Evolutionary conservation across 140 eudicot species (phyloP).

Genomic region (Oenanthe javanica): DNA sequence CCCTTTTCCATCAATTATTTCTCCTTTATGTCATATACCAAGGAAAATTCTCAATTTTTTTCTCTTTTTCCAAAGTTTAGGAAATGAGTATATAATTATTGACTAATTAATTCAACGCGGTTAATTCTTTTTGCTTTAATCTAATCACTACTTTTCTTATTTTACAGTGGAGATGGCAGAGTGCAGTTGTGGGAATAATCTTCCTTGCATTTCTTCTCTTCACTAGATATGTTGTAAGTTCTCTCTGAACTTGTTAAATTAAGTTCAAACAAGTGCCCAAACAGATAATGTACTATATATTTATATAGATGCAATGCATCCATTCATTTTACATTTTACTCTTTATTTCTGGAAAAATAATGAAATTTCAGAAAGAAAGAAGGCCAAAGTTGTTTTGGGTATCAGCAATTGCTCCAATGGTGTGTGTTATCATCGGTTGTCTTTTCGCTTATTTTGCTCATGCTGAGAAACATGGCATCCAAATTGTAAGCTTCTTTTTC

Average conservation of each 20-base stretch:
- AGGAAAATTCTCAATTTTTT: background rate
- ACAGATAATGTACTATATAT: background rate
- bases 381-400: slow-evolving; percentile 77
- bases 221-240: slow-evolving; percentile 65
- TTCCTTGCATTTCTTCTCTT: slow-evolving; percentile 62
- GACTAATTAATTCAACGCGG: background rate
- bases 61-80: background rate
- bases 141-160: background rate
- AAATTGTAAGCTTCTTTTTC: slow-evolving; percentile 41
- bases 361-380: slow-evolving; percentile 54
- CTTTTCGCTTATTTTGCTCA: slow-evolving; percentile 61
- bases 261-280: background rate
- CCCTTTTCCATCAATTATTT: background rate
- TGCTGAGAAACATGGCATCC: slow-evolving; percentile 68
- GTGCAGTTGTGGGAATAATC: slow-evolving; percentile 55
- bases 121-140: background rate
- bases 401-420: slow-evolving; percentile 79
- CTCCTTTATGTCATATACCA: background rate
- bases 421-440: slow-evolving; percentile 53
- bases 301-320: background rate
- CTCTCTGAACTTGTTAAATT: background rate
- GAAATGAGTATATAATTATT: background rate
- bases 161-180: slow-evolving; percentile 78
- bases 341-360: background rate
- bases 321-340: background rate